A percentile compares a stretch with the other conserved stretches of the same genome.
Conservation (phyloP, 306 rosid species). For the Biancaea sappan region DNA sequence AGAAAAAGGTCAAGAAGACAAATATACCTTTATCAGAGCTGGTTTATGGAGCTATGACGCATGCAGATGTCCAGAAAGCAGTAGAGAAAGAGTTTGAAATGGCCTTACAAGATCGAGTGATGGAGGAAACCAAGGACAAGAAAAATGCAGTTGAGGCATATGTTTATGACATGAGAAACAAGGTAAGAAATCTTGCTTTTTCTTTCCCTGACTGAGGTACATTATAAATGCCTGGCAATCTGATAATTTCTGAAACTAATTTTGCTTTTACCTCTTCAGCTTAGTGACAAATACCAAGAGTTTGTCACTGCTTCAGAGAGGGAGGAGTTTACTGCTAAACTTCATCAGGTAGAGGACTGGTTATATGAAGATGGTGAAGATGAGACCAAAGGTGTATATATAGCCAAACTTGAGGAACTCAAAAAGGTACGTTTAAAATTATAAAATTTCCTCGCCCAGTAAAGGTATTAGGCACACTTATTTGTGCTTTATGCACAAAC, state of each 20-base stretch:
- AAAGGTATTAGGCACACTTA: background rate
- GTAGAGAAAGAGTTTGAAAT: constrained; percentile 90
- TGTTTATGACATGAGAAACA: constrained; percentile 95
- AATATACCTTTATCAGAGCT: constrained; percentile 65
- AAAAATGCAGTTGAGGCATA: constrained; percentile 96
- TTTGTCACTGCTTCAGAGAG: constrained; percentile 75
- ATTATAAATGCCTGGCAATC: constrained; percentile 1
- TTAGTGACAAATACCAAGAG: constrained; percentile 73
- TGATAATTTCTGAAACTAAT: constrained; percentile 20
- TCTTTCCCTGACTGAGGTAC: background rate
- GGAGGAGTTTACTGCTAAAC: constrained; percentile 64
- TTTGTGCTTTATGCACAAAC: background rate
- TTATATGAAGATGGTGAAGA: constrained; percentile 94
- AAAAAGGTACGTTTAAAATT: constrained; percentile 54
- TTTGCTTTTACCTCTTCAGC: constrained; percentile 48
- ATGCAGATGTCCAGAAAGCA: constrained; percentile 76
- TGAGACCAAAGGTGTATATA: constrained; percentile 91
- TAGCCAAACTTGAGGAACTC: constrained; percentile 91
- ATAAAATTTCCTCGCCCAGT: background rate
- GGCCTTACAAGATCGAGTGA: constrained; percentile 97
- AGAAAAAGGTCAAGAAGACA: constrained; percentile 85
- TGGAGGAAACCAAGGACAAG: constrained; percentile 97
- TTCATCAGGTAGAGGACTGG: constrained; percentile 94
- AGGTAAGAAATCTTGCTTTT: constrained; percentile 44
- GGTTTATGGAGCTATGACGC: constrained; percentile 74